Conservation (phyloP, 352 stramenopile species). For the Peronospora destructor region DNA sequence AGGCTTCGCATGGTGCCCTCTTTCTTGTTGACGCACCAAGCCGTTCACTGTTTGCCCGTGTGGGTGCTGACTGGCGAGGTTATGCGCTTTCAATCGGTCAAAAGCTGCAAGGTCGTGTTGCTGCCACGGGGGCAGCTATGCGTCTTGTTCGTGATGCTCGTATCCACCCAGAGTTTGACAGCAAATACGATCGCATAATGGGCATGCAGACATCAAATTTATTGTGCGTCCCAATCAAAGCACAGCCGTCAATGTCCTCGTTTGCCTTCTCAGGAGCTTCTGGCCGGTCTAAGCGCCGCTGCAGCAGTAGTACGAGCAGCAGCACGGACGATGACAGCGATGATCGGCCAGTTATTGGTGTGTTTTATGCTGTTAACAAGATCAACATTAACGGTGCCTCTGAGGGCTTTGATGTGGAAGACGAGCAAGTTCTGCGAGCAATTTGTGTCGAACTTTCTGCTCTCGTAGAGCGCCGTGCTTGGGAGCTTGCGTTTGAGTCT, state of each 20-base stretch:
- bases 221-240: conserved; percentile 68
- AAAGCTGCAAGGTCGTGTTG: conserved; percentile 64
- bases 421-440: conserved; percentile 58
- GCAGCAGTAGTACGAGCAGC: conserved; percentile 46
- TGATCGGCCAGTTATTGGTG: conserved; percentile 49
- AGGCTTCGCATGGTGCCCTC: conserved; percentile 45
- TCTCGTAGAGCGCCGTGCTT: conserved; percentile 57
- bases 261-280: conserved; percentile 15
- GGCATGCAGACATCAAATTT: conserved; percentile 58
- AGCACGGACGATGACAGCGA: conserved; percentile 40
- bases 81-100: conserved; percentile 61
- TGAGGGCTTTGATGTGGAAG: conserved; percentile 48
- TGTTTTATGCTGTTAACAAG: conserved; percentile 84
- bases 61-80: conserved; percentile 58
- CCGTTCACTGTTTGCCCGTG: conserved; percentile 57
- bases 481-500: conserved; percentile 68
- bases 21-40: conserved; percentile 76
- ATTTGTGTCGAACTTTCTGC: conserved; percentile 59
- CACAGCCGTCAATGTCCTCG: conserved; percentile 25
- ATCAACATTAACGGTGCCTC: conserved; percentile 26
- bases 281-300: conserved; percentile 21
- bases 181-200: conserved; percentile 51
- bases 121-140: conserved; percentile 48
- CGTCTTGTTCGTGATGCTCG: conserved; percentile 47
- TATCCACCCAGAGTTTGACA: conserved; percentile 60